Evolutionary conservation across 768 basidiomycete genomes (phyloP).

Genomic region (Lentinula guzmanii): DNA sequence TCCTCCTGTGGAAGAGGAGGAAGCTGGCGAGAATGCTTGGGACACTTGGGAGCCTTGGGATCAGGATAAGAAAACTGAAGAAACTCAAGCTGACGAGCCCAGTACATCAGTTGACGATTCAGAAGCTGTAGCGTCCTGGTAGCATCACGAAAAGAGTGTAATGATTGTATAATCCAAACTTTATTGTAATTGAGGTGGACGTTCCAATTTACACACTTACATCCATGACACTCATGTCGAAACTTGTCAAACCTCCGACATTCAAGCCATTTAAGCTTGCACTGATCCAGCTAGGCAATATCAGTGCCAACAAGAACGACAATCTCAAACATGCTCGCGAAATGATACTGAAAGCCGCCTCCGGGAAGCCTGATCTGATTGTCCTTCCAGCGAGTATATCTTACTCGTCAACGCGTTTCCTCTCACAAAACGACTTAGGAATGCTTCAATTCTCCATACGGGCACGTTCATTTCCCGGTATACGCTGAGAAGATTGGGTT

Average conservation of each 20-base stretch:
- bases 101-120: neutral
- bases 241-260: slow-evolving; percentile 20
- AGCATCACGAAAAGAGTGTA: neutral
- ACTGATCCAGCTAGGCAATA: slow-evolving; percentile 81
- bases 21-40: neutral
- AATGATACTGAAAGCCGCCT: slow-evolving; percentile 71
- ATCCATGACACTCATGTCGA: slow-evolving; percentile 15
- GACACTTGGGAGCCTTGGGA: neutral
- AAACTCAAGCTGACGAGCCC: neutral
- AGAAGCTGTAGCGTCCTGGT: neutral
- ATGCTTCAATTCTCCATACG: slow-evolving; percentile 87
- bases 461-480: slow-evolving; percentile 70
- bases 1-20: neutral
- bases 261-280: slow-evolving; percentile 81
- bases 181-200: neutral
- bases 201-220: neutral
- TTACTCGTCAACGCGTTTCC: slow-evolving; percentile 1
- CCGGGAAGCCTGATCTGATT: slow-evolving; percentile 68
- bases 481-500: slow-evolving; percentile 79
- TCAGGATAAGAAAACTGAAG: neutral
- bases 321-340: slow-evolving; percentile 82
- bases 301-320: slow-evolving; percentile 62
- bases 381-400: slow-evolving; percentile 57
- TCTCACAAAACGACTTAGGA: slow-evolving; percentile 38
- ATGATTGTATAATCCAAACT: neutral